Evolutionary conservation across 2,329 filamentous ascomycete genomes (phyloP).

Genomic region (Mariannaea elegans): DNA sequence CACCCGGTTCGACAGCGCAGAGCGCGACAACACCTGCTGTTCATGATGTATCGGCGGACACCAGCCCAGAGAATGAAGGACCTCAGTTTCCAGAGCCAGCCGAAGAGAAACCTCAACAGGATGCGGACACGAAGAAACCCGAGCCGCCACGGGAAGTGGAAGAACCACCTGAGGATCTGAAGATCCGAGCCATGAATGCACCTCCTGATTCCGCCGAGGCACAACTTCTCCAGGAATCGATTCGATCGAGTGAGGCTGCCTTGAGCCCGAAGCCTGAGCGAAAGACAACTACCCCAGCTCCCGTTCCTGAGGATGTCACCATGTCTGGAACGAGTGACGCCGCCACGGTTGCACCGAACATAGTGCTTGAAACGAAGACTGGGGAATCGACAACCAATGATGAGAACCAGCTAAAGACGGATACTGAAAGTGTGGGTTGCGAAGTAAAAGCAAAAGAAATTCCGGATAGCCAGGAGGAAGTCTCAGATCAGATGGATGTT

Average conservation of each 20-base stretch:
- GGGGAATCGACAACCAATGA: neutral
- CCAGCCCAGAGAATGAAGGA: conserved; percentile 76
- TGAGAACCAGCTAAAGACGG: conserved; percentile 1
- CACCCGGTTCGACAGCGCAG: conserved; percentile 73
- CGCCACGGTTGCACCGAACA: neutral
- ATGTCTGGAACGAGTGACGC: conserved; percentile 12
- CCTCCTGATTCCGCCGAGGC: conserved; percentile 50
- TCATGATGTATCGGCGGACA: conserved; percentile 75
- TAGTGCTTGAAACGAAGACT: conserved; percentile 3
- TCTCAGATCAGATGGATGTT: conserved; percentile 47
- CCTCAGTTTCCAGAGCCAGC: conserved; percentile 62
- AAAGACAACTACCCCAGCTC: neutral
- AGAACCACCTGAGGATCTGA: conserved; percentile 29
- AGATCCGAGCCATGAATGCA: conserved; percentile 33
- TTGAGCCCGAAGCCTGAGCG: conserved; percentile 20
- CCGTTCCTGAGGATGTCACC: conserved; percentile 16
- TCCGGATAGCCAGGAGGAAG: conserved; percentile 48
- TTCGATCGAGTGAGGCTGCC: conserved; percentile 41
- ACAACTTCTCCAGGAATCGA: conserved; percentile 56
- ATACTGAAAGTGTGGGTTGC: conserved; percentile 4
- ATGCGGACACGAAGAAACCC: conserved; percentile 39
- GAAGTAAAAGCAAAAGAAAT: conserved; percentile 38
- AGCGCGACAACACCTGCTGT: conserved; percentile 78
- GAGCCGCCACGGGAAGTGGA: conserved; percentile 11
- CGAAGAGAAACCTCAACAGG: conserved; percentile 57